These are phyloP conservation scores for Leishmania amazonensis DNA, from an alignment of 208 protist species.

Conservation along the genomic window DNA sequence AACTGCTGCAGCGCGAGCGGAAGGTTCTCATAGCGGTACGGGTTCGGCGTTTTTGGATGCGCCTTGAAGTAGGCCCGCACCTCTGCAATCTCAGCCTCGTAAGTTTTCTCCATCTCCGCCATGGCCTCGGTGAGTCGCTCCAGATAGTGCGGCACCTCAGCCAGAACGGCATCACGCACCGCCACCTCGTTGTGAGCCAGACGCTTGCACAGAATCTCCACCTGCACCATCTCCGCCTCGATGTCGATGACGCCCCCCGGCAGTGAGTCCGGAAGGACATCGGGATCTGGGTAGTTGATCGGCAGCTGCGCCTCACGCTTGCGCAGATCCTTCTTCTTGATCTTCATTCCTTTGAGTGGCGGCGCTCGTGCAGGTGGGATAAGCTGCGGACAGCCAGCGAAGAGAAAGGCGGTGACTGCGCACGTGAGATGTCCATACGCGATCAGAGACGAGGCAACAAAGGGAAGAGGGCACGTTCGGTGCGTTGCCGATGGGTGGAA, in stretches of 20 bases:
- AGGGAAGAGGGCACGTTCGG: background rate
- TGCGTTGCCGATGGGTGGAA: background rate
- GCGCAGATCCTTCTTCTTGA: conserved; percentile 92
- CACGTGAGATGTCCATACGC: background rate
- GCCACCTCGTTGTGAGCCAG: conserved; percentile 87
- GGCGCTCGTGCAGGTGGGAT: background rate
- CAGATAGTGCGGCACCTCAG: conserved; percentile 72
- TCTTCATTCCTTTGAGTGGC: conserved; percentile 56
- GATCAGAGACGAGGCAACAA: background rate
- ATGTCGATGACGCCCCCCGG: conserved; percentile 57
- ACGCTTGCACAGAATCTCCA: conserved; percentile 81
- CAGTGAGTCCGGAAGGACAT: conserved; percentile 47
- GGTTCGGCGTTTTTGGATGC: conserved; percentile 39
- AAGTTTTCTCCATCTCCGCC: conserved; percentile 49
- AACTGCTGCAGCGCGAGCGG: conserved; percentile 43
- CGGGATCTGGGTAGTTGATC: conserved; percentile 89
- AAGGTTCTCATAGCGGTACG: conserved; percentile 71
- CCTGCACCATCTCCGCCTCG: conserved; percentile 58
- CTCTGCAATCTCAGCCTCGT: conserved; percentile 40
- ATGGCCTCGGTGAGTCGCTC: conserved; percentile 44
- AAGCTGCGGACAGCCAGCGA: background rate
- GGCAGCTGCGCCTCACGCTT: conserved; percentile 82
- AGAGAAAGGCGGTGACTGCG: background rate
- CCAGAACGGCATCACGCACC: conserved; percentile 74
- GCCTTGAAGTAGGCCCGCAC: conserved; percentile 49